Evolutionary conservation across 2,329 filamentous ascomycete species (phyloP), one percentile per base, ranked within the genome.

Genomic region (Coniella lustricola): DNA sequence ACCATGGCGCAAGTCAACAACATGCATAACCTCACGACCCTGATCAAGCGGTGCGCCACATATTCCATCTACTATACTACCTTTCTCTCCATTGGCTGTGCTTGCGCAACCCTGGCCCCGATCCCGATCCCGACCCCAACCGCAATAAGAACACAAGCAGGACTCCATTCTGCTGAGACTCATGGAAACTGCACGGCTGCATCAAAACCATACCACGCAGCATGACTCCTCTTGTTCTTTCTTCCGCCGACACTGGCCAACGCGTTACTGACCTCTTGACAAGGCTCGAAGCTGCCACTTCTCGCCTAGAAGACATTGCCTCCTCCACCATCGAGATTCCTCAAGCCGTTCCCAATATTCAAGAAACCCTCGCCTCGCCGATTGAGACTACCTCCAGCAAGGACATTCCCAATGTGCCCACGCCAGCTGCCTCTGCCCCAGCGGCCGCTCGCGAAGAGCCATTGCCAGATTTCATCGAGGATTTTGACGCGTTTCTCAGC

Each of bases 281-380:
- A 65, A 98, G 93, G 71, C 86, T 98, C 59, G 93, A 98, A 77
- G 93, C 93, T 66, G 93, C 93, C 34, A 98, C 93, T 45, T 93
- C 90, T 55, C 84, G 93, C 51, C 81, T 98, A 49, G 93, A 98
- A 73, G 93, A 98, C 67, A 95, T 98, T 62, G 91, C 93, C 39
- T 82, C 87, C 56, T 85, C 88, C 14, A 81, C 77, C 47, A 71
- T 79, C 57, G 83, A 85, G 57, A 66, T 77, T 3, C 75, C 75
- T 48, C 76, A 70, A 61, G 73, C 71, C 54, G 70, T 70, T 35
- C 67, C 75, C 54, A 65, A 70, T 25, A 67, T 73, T 32, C 66
- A 68, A 41, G 66, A 67, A 49, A 61, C 69, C 41, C 57, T 68
- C 46, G 59, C 66, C 8, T 59, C 67, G 12, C 64, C 64, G 13